Percentiles rank a stretch among this genome's conserved stretches.
phyloP scores from a whole-genome alignment of 108 stramenopile genomes.

The Fragilaria crotonensis region DNA sequence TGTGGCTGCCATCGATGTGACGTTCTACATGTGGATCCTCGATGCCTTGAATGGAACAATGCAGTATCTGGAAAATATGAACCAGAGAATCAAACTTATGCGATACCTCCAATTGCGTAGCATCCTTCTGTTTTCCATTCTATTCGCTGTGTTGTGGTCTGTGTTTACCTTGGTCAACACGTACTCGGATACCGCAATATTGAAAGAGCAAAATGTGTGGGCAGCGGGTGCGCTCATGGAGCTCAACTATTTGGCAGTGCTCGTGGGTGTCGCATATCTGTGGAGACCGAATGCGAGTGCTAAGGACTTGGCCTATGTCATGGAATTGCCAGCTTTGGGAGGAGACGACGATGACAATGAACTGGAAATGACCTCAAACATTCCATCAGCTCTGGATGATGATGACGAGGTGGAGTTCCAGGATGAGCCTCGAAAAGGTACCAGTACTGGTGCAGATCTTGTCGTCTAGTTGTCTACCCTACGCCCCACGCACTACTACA shows the following conservation, averaged over 20 bases:
- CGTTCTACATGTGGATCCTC: conserved; percentile 81
- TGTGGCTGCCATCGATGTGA: conserved; percentile 54
- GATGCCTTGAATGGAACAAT: conserved; percentile 73
- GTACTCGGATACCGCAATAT: conserved; percentile 54
- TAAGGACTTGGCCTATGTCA: conserved; percentile 81
- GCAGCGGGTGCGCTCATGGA: conserved; percentile 64
- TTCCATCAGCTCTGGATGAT: conserved; percentile 31
- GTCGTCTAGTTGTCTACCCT: no score
- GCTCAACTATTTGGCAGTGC: conserved; percentile 70
- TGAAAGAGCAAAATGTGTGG: conserved; percentile 63
- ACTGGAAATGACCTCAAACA: conserved; percentile 16
- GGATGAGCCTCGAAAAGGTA: no score
- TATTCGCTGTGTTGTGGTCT: conserved; percentile 71
- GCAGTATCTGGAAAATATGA: conserved; percentile 81
- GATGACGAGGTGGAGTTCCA: conserved; percentile 17
- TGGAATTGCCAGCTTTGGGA: conserved; percentile 59
- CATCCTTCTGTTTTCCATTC: conserved; percentile 69
- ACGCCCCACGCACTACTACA: no score
- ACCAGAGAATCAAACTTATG: conserved; percentile 60
- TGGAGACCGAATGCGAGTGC: conserved; percentile 79
- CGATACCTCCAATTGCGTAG: conserved; percentile 70
- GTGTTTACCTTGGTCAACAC: conserved; percentile 75
- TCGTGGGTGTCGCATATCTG: conserved; percentile 57
- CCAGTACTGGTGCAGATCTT: no score
- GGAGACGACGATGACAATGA: conserved; percentile 48